A percentile compares a stretch with the other conserved stretches of the same genome.
Evolutionary conservation across 2,329 filamentous ascomycete genomes (phyloP).

Genomic region (Fusarium nygamai): DNA sequence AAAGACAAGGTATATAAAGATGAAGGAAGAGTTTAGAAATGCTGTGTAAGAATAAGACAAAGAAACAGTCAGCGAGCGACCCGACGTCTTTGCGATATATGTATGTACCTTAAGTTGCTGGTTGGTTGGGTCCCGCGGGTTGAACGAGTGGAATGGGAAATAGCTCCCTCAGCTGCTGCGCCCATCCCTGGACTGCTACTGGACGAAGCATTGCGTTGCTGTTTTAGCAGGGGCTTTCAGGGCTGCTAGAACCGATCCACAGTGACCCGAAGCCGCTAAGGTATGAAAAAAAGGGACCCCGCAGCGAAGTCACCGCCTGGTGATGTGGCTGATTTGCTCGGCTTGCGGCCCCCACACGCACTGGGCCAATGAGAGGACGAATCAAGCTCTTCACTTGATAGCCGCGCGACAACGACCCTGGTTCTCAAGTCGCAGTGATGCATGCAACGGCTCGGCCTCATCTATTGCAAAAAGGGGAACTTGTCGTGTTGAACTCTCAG

Average conservation of each 20-base stretch:
- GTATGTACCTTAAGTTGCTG: constrained; percentile 40
- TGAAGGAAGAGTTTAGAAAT: constrained; percentile 1
- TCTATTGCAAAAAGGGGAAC: constrained; percentile 24
- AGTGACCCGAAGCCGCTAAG: constrained; percentile 39
- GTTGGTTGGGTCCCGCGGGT: constrained; percentile 32
- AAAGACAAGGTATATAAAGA: neutral
- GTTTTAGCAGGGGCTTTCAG: constrained; percentile 31
- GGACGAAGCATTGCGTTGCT: constrained; percentile 9
- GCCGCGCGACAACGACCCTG: constrained; percentile 44
- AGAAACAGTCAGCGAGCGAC: constrained; percentile 28
- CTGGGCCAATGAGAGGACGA: constrained; percentile 24
- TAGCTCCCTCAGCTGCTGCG: constrained; percentile 31
- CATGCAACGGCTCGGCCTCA: constrained; percentile 24
- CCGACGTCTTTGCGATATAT: constrained; percentile 39
- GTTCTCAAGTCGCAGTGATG: constrained; percentile 6
- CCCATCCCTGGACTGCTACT: constrained; percentile 13
- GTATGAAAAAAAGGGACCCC: constrained; percentile 27
- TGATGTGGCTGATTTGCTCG: constrained; percentile 43
- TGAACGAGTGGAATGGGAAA: constrained; percentile 29
- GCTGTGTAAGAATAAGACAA: constrained; percentile 25
- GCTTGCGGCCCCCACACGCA: constrained; percentile 26
- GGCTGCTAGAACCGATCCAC: constrained; percentile 37
- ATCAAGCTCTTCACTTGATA: constrained; percentile 26
- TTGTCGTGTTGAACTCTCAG: constrained; percentile 26
- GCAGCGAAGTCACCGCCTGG: constrained; percentile 39